Evolutionary conservation across 768 basidiomycete genomes (phyloP).

Genomic region (Leucocoprinus sp.): DNA sequence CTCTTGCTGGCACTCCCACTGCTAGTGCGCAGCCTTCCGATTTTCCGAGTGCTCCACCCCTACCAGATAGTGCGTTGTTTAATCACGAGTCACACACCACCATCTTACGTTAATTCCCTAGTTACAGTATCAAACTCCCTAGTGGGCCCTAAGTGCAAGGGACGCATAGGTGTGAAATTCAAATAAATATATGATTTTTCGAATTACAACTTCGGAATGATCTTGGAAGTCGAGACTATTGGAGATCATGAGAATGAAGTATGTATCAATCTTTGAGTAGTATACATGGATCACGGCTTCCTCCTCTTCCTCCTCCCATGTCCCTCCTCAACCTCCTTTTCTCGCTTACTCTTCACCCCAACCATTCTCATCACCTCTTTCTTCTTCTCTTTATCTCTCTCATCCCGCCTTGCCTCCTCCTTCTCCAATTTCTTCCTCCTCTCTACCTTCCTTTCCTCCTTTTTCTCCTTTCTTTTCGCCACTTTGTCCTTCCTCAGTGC

Average conservation of each 20-base stretch:
- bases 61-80: conserved; percentile 40
- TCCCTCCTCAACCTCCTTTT: conserved; percentile 53
- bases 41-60: conserved; percentile 48
- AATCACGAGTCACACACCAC: neutral
- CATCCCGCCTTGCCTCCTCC: conserved; percentile 49
- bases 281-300: conserved; percentile 24
- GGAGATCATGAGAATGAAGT: too few species aligned
- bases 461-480: conserved; percentile 70
- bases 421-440: conserved; percentile 68
- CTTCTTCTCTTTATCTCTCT: conserved; percentile 69
- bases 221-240: too few species aligned
- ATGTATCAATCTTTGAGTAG: neutral
- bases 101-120: conserved; percentile 15
- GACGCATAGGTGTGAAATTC: too few species aligned
- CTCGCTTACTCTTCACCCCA: conserved; percentile 67
- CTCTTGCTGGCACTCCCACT: conserved; percentile 37
- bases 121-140: conserved; percentile 37
- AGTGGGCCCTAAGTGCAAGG: too few species aligned
- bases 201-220: too few species aligned
- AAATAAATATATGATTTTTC: too few species aligned
- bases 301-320: conserved; percentile 32
- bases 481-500: conserved; percentile 88
- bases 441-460: conserved; percentile 65
- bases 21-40: conserved; percentile 44
- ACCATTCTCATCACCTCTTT: conserved; percentile 68